Evolutionary conservation across 768 basidiomycete genomes (phyloP), one percentile per base, ranked within the genome.

Genomic region (Tulasnella sp.): DNA sequence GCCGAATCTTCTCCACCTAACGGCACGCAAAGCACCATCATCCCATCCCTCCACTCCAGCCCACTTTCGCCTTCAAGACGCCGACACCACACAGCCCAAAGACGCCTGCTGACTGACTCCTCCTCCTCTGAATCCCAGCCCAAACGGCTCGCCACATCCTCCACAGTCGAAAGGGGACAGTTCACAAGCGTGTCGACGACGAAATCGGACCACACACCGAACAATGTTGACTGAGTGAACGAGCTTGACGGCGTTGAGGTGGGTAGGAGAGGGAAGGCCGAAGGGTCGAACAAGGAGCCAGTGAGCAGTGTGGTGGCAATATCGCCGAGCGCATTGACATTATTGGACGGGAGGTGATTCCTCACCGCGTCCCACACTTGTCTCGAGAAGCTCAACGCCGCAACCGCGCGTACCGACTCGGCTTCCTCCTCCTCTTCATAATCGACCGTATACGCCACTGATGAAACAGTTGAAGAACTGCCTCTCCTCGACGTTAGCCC

Each of bases 141-240:
- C 17, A 59, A 30, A 42, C 48, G 29, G 29, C 41, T 32, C 23
- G 30, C 29, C 4, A 59, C 44, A 21, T 24, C 3, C n/a, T 49
- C 26, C 4, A 59, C 21, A 8, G 21, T 26, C 15, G 26, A 26
- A 21, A 38, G 32, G 44, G 44, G 27, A 8, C 21, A 29, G 19
- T 27, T n/a, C 3, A 59, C 56, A n/a, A 59, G 56, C 10, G 48
- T 45, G 19, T 59, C 56, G 15, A 48, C 56, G 47, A 59, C 44
- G 44, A 59, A 51, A 42, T 50, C 45, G 17, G 49, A 27, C 56
- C 56, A 59, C n/a, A 51, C 29, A 11, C 48, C 43, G 45, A 59
- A 59, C 17, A 59, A 26, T 24, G 30, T 48, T 23, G 27, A 29
- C 7, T n/a, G 5, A 24, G 21, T 21, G 26, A 19, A 45, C 34